Percentiles rank a stretch among this genome's conserved stretches.
Conservation (phyloP, 2,329 filamentous ascomycete genomes). For the Ceratocystiopsis brevicomis region DNA sequence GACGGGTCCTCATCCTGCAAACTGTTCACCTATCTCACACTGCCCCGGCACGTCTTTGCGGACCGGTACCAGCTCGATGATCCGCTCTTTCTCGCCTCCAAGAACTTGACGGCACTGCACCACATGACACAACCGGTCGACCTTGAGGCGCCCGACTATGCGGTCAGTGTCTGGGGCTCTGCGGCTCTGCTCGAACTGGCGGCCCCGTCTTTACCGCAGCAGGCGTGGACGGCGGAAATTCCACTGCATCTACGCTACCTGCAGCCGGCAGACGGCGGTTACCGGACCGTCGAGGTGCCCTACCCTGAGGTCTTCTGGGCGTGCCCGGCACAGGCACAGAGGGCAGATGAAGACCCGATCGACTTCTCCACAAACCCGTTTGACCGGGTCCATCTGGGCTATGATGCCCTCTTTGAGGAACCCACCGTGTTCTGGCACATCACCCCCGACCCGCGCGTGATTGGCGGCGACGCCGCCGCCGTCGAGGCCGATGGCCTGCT, state of each 20-base stretch:
- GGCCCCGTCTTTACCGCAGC: slow-evolving; percentile 11
- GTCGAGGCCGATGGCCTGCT: slow-evolving; percentile 17
- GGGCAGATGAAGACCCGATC: slow-evolving; percentile 35
- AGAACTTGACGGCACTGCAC: slow-evolving; percentile 52
- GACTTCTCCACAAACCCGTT: slow-evolving; percentile 68
- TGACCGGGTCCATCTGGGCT: slow-evolving; percentile 67
- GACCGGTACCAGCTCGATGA: slow-evolving; percentile 75
- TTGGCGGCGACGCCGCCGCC: neutral
- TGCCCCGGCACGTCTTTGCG: slow-evolving; percentile 65
- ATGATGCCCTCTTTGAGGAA: slow-evolving; percentile 59
- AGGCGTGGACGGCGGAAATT: slow-evolving; percentile 45
- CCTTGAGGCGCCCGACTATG: slow-evolving; percentile 77
- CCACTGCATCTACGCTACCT: slow-evolving; percentile 80
- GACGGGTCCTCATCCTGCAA: too few relatives aligned
- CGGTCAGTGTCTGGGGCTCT: slow-evolving; percentile 59
- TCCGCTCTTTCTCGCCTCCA: slow-evolving; percentile 57
- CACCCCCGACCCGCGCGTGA: slow-evolving; percentile 25
- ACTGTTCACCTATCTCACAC: slow-evolving; percentile 62
- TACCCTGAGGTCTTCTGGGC: slow-evolving; percentile 86
- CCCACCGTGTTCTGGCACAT: slow-evolving; percentile 73
- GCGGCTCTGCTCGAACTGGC: slow-evolving; percentile 57
- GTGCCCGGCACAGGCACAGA: slow-evolving; percentile 45
- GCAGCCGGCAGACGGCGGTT: slow-evolving; percentile 36
- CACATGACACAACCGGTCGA: slow-evolving; percentile 62
- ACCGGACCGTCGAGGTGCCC: slow-evolving; percentile 40